Conservation (phyloP, 1,139 yeast genomes). For the Hyphopichia khmerensis region DNA sequence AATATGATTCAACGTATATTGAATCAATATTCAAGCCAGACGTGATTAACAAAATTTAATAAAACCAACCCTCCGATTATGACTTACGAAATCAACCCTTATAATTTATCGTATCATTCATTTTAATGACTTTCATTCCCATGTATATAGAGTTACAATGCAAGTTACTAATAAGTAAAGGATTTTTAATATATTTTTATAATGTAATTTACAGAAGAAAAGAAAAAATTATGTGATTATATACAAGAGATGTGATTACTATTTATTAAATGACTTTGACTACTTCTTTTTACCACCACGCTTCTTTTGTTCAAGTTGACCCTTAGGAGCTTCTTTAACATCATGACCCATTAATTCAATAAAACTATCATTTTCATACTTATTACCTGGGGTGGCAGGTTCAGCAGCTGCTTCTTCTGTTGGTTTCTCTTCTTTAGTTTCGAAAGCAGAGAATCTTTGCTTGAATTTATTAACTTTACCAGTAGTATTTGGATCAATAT, state of each 20-base stretch:
- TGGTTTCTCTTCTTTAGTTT: conserved; percentile 8
- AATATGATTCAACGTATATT: conserved; percentile 9
- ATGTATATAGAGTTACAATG: no score
- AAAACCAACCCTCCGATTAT: no score
- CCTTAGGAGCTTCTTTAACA: conserved; percentile 62
- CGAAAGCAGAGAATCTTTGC: conserved; percentile 64
- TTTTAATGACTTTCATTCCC: no score
- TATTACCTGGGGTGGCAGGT: not conserved
- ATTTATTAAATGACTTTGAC: not conserved
- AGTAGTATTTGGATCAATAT: conserved; percentile 76
- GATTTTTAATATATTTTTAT: not conserved
- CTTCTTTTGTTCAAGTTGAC: conserved; percentile 56
- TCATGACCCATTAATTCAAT: conserved; percentile 63
- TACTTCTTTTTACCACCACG: conserved; percentile 23
- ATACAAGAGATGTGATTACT: conserved; percentile 3
- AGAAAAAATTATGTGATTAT: not conserved
- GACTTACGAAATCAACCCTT: no score
- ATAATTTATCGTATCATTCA: no score
- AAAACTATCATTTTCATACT: conserved; percentile 42
- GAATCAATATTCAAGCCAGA: conserved; percentile 7
- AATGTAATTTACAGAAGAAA: conserved; percentile 1
- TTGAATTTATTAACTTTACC: conserved; percentile 86
- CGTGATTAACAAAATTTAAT: conserved; percentile 1
- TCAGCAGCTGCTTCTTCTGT: conserved; percentile 13
- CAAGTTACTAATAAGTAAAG: not conserved